Evolutionary conservation across 176 grass and related monocot species (phyloP).

Genomic region (Typha latifolia): DNA sequence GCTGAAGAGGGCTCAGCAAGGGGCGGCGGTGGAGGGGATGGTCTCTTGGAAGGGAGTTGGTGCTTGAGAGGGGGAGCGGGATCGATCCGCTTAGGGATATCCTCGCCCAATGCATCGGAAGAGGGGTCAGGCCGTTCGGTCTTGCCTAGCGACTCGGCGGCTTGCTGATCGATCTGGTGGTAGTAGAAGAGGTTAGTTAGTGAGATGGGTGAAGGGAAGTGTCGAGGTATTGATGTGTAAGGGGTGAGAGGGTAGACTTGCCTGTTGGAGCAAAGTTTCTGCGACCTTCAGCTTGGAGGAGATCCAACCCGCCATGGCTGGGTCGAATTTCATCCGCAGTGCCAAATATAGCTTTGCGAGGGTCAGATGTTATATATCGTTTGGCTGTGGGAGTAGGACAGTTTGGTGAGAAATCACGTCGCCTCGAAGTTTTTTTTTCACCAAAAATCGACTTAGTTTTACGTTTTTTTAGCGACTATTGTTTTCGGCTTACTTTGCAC

Average conservation of each 20-base stretch:
- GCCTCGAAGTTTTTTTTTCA: too few relatives aligned
- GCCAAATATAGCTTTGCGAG: too few relatives aligned
- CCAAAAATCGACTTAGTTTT: too few relatives aligned
- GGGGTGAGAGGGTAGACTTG: constrained; percentile 11
- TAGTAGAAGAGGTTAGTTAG: constrained; percentile 13
- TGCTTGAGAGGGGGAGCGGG: constrained; percentile 16
- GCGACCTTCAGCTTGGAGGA: constrained; percentile 97
- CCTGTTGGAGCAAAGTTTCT: constrained; percentile 90
- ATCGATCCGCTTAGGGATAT: constrained; percentile 7
- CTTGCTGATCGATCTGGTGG: constrained; percentile 90
- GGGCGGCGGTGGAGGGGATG: constrained; percentile 9
- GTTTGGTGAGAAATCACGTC: too few relatives aligned
- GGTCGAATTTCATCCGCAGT: too few relatives aligned
- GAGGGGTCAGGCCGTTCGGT: constrained; percentile 26
- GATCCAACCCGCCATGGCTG: constrained; percentile 81
- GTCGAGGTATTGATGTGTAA: not conserved
- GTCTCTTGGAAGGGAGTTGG: constrained; percentile 11
- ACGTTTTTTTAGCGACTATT: too few relatives aligned
- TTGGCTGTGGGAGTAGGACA: too few relatives aligned
- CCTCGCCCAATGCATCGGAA: not conserved
- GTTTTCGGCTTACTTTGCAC: too few relatives aligned
- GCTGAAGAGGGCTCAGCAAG: not conserved
- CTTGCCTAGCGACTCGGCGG: constrained; percentile 85
- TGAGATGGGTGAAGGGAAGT: constrained; percentile 15
- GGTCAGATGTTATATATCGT: too few relatives aligned